Conservation (phyloP, 805 yeast species). For the Ogataea pini region DNA sequence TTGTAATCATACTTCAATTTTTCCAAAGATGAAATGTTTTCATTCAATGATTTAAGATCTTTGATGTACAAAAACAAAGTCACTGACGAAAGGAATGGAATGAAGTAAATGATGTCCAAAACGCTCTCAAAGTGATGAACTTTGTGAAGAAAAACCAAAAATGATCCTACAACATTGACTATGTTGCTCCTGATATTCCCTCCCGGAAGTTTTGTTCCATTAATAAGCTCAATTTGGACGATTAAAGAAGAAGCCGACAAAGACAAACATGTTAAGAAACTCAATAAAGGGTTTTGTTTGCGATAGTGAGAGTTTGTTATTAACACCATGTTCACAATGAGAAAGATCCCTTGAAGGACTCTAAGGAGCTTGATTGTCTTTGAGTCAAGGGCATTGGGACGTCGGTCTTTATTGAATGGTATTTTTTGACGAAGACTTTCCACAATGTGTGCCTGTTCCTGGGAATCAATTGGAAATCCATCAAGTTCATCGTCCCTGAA, state of each 20-base stretch:
- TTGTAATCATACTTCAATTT: slow-evolving; percentile 32
- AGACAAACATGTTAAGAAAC: slow-evolving; percentile 29
- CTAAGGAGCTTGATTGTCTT: slow-evolving; percentile 14
- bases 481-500: slow-evolving; percentile 17
- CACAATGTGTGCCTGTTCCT: slow-evolving; percentile 27
- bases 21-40: slow-evolving; percentile 25
- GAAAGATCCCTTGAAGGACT: slow-evolving; percentile 17
- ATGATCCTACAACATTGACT: slow-evolving; percentile 9
- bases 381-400: slow-evolving; percentile 14
- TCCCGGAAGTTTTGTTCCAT: slow-evolving; percentile 6
- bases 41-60: slow-evolving; percentile 23
- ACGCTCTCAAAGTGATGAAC: slow-evolving; percentile 4
- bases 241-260: slow-evolving; percentile 21
- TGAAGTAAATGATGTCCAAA: slow-evolving; percentile 27
- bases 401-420: slow-evolving; percentile 21
- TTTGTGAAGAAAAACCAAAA: slow-evolving; percentile 13
- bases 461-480: slow-evolving; percentile 25
- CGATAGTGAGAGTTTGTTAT: slow-evolving; percentile 33
- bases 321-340: slow-evolving; percentile 28
- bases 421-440: slow-evolving; percentile 17
- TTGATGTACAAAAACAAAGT: slow-evolving; percentile 20
- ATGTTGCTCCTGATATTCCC: slow-evolving; percentile 4
- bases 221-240: slow-evolving; percentile 23
- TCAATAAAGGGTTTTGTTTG: slow-evolving; percentile 25
- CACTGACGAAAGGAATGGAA: slow-evolving; percentile 29